Conservation (phyloP, 179 eudicot species). For the Monotropa hypopitys region DNA sequence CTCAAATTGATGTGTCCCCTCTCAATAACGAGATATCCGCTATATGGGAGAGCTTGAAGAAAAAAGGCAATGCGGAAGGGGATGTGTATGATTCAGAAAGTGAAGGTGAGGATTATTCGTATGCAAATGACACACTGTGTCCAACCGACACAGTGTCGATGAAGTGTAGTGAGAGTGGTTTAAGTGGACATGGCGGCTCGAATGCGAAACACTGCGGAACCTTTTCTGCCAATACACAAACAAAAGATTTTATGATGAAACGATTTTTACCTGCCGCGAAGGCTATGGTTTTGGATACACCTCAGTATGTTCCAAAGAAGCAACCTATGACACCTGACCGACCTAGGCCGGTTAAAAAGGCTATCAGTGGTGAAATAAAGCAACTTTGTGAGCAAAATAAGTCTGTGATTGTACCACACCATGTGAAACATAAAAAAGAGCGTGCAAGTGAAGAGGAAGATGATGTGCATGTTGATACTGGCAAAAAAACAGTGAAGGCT, state of each 20-base stretch:
- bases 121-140: slow-evolving; percentile 50
- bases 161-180: slow-evolving; percentile 52
- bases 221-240: slow-evolving; percentile 31
- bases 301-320: slow-evolving; percentile 53
- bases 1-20: slow-evolving; percentile 14
- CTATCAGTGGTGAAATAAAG: slow-evolving; percentile 26
- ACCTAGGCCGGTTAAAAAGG: slow-evolving; percentile 27
- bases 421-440: slow-evolving; percentile 28
- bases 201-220: slow-evolving; percentile 18
- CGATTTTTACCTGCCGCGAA: slow-evolving; percentile 88
- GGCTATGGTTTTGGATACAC: slow-evolving; percentile 67
- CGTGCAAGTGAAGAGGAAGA: slow-evolving; percentile 41
- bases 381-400: slow-evolving; percentile 25
- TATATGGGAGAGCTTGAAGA: slow-evolving; percentile 25
- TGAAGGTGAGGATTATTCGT: slow-evolving; percentile 47
- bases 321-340: slow-evolving; percentile 27
- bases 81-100: slow-evolving; percentile 26
- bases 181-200: slow-evolving; percentile 36
- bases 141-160: slow-evolving; percentile 45
- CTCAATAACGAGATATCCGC: slow-evolving; percentile 14
- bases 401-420: slow-evolving; percentile 23
- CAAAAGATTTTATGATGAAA: slow-evolving; percentile 77
- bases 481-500: slow-evolving; percentile 37
- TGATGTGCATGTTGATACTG: slow-evolving; percentile 18
- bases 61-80: slow-evolving; percentile 17